Percentiles rank a stretch among this genome's conserved stretches.
Evolutionary conservation across 2,329 filamentous ascomycete species (phyloP).

Genomic region (Aspergillus pseudoterreus): DNA sequence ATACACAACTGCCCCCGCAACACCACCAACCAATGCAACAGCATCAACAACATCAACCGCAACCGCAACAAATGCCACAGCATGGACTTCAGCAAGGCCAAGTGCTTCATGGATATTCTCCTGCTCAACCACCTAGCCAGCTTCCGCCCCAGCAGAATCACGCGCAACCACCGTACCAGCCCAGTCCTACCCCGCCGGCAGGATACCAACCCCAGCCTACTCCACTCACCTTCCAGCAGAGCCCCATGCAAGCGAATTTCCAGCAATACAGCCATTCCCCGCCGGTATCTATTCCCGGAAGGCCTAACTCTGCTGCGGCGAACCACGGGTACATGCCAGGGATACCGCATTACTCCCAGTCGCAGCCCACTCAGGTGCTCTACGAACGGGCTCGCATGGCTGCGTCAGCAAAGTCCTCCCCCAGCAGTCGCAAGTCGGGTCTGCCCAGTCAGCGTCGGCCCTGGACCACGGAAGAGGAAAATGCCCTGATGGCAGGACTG

Average conservation of each 20-base stretch:
- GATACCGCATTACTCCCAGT: slow-evolving; percentile 46
- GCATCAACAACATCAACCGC: slow-evolving; percentile 23
- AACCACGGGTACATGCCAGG: slow-evolving; percentile 45
- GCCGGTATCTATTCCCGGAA: slow-evolving; percentile 25
- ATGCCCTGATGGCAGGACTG: slow-evolving; percentile 81
- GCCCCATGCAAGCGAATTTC: slow-evolving; percentile 37
- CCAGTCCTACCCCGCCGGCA: slow-evolving; percentile 31
- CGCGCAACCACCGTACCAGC: slow-evolving; percentile 20
- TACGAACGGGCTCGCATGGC: slow-evolving; percentile 57
- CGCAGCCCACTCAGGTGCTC: slow-evolving; percentile 52
- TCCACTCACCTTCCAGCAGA: slow-evolving; percentile 37
- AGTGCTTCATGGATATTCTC: slow-evolving; percentile 32
- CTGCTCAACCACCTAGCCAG: slow-evolving; percentile 28
- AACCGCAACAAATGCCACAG: slow-evolving; percentile 17
- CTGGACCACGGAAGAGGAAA: slow-evolving; percentile 86
- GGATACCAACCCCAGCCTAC: slow-evolving; percentile 32
- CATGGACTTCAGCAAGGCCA: slow-evolving; percentile 26
- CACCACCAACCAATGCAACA: slow-evolving; percentile 24
- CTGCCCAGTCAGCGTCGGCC: slow-evolving; percentile 64
- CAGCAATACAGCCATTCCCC: slow-evolving; percentile 40
- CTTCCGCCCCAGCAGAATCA: slow-evolving; percentile 22
- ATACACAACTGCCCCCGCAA: slow-evolving; percentile 10
- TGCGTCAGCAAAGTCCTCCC: slow-evolving; percentile 53
- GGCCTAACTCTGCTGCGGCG: slow-evolving; percentile 31
- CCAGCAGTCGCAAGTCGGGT: slow-evolving; percentile 50